Conservation (phyloP, 2,329 filamentous ascomycete genomes). For the Fusarium dlaminii region DNA sequence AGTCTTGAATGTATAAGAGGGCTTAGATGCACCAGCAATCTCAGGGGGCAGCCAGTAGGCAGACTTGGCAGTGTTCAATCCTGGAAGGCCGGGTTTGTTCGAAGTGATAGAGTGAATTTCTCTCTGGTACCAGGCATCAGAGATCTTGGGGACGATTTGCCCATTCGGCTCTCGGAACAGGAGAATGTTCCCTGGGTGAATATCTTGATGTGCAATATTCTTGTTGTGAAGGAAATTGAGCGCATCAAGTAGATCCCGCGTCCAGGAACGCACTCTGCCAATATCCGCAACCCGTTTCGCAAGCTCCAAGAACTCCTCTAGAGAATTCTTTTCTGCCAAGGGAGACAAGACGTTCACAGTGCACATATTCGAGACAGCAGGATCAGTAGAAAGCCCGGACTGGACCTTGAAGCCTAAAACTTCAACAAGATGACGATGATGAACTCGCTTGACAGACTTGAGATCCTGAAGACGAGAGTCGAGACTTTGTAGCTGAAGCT, state of each 20-base stretch:
- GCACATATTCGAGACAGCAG: slow-evolving; percentile 61
- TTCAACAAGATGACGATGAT: slow-evolving; percentile 80
- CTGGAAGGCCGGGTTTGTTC: slow-evolving; percentile 62
- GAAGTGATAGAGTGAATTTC: slow-evolving; percentile 70
- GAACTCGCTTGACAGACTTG: slow-evolving; percentile 76
- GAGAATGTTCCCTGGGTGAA: slow-evolving; percentile 83
- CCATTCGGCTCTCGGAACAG: slow-evolving; percentile 76
- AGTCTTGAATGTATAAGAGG: slow-evolving; percentile 77
- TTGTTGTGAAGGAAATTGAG: slow-evolving; percentile 87
- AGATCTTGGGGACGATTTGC: slow-evolving; percentile 76
- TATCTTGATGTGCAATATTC: slow-evolving; percentile 83
- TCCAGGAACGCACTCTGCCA: slow-evolving; percentile 85
- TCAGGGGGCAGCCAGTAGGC: slow-evolving; percentile 88
- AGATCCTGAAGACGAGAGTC: slow-evolving; percentile 80
- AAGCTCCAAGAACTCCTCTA: slow-evolving; percentile 83
- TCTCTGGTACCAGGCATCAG: slow-evolving; percentile 77
- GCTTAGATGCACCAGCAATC: slow-evolving; percentile 68
- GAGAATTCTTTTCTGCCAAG: slow-evolving; percentile 81
- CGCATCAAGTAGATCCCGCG: slow-evolving; percentile 89
- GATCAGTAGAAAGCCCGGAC: slow-evolving; percentile 56
- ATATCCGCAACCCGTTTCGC: slow-evolving; percentile 76
- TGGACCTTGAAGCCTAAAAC: slow-evolving; percentile 86
- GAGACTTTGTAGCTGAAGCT: slow-evolving; percentile 78
- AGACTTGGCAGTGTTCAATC: slow-evolving; percentile 72
- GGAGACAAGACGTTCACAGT: slow-evolving; percentile 80